Conservation (phyloP, 73 alveolate species). For the Blepharisma japonicum region DNA sequence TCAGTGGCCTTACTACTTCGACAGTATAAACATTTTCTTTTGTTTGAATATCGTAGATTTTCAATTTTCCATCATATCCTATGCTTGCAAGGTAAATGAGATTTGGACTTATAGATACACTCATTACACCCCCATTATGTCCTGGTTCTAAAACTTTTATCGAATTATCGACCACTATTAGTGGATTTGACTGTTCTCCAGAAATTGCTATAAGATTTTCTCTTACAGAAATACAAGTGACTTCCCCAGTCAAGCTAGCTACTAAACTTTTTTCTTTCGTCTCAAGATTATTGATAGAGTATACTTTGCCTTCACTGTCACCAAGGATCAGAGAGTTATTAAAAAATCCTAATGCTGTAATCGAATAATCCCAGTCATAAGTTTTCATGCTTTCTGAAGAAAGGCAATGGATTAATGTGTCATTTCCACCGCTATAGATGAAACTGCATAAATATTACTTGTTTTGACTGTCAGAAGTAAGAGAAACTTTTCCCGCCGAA, state of each 20-base stretch:
- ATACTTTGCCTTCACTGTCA: neutral
- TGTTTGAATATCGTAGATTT: neutral
- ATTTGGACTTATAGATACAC: conserved; percentile 5
- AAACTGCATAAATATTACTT: conserved; percentile 1
- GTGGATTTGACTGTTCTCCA: neutral
- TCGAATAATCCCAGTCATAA: neutral
- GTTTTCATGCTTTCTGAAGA: neutral
- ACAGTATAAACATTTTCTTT: neutral
- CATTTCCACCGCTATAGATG: neutral
- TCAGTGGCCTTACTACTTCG: neutral
- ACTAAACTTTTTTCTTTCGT: neutral
- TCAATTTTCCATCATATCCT: neutral
- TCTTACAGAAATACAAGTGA: neutral
- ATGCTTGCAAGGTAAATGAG: neutral
- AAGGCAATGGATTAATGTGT: neutral
- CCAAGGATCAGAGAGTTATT: neutral
- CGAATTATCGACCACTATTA: neutral
- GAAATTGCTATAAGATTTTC: neutral
- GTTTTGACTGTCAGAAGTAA: neutral
- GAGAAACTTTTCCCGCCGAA: conserved; percentile 16
- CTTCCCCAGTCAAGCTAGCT: neutral
- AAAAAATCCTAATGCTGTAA: neutral
- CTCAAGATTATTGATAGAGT: neutral
- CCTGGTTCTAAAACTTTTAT: neutral
- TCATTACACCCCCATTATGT: neutral